Evolutionary conservation across 352 stramenopile genomes (phyloP).

Genomic region (Poterioochromonas sp.): DNA sequence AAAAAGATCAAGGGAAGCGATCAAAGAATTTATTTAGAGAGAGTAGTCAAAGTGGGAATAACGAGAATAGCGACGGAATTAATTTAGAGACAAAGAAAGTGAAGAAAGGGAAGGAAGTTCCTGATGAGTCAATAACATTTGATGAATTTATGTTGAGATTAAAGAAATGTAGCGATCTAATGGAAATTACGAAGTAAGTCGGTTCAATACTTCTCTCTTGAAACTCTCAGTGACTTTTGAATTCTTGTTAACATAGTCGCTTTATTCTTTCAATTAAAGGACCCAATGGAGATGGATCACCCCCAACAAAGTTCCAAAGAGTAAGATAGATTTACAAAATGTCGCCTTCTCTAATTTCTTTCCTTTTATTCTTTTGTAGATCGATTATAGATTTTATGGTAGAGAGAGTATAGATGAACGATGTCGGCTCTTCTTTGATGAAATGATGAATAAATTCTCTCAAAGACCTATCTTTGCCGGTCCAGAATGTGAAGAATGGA

Average conservation of each 20-base stretch:
- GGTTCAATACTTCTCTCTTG: background rate
- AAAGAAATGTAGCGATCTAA: background rate
- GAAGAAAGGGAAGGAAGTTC: no score
- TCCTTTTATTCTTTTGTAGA: background rate
- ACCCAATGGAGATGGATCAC: background rate
- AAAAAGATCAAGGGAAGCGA: no score
- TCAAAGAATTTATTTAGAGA: no score
- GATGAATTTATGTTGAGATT: background rate
- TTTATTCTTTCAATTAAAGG: background rate
- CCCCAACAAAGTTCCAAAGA: background rate
- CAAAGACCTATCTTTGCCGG: background rate
- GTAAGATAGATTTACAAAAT: background rate
- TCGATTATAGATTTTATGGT: constrained; percentile 22
- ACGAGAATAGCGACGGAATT: no score
- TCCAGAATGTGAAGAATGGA: background rate
- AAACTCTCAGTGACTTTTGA: background rate
- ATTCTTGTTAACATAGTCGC: background rate
- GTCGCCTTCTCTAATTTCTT: background rate
- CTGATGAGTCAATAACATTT: background rate
- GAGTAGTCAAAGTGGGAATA: no score
- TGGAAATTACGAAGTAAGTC: background rate
- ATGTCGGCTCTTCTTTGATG: constrained; percentile 25
- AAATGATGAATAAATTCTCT: background rate
- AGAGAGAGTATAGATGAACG: background rate
- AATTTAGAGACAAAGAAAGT: no score